Evolutionary conservation across 352 stramenopile genomes (phyloP).

Genomic region (Thraustochytrium striatum): DNA sequence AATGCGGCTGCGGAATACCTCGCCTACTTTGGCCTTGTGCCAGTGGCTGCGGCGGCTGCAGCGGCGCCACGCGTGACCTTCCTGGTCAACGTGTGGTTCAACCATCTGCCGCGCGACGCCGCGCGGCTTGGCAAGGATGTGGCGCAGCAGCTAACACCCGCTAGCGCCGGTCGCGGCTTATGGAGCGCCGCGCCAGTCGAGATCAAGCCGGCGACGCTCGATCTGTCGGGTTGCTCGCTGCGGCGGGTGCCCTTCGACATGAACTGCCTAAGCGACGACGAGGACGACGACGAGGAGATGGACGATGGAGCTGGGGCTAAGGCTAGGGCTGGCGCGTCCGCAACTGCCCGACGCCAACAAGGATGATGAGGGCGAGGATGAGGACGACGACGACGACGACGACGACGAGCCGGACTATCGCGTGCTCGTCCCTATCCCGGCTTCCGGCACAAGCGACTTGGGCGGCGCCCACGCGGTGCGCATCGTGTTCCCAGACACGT

Average conservation of each 20-base stretch:
- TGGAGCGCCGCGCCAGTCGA: neutral
- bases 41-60: too few species aligned
- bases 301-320: neutral
- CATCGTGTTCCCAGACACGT: neutral
- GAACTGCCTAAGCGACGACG: neutral
- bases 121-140: slow-evolving; percentile 42
- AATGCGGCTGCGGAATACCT: slow-evolving; percentile 61
- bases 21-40: slow-evolving; percentile 55
- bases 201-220: neutral
- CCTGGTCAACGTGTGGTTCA: slow-evolving; percentile 67
- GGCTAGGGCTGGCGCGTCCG: too few species aligned
- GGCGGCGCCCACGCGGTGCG: too few species aligned
- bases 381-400: neutral
- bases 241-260: neutral
- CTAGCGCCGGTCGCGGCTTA: neutral
- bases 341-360: neutral
- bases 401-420: too few species aligned
- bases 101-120: slow-evolving; percentile 61
- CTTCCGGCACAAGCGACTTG: neutral
- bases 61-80: slow-evolving; percentile 70
- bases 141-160: neutral
- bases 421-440: neutral
- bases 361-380: neutral
- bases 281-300: neutral
- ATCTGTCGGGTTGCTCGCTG: neutral